Evolutionary conservation across 306 rosid species (phyloP), one percentile per base, ranked within the genome.

Genomic region (Trichosanthes truncata): DNA sequence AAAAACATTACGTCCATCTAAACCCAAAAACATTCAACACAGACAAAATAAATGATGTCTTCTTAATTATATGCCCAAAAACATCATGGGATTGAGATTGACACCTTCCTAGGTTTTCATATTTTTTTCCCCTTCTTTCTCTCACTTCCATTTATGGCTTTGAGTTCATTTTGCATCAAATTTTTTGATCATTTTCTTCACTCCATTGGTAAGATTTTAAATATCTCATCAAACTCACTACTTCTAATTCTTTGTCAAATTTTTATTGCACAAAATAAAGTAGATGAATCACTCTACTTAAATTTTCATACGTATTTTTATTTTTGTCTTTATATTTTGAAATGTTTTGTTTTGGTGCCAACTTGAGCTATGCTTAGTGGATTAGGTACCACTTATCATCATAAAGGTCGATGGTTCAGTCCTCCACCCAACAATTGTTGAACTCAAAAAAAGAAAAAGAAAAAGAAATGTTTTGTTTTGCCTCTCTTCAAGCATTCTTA

Each of bases 21-120:
- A 66, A 36, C 43, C 48, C 48, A 66, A 66, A 68, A 36, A 40
- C 74, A 38, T 68, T 68, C 46, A n/a, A 68, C 74, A 17, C 15
- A 38, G 74, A 68, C 74, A 68, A 68, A 68, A 68, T 68, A 38
- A 68, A 68, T 40, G 74, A 68, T 68, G 74, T 38, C 13, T 36
- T 66, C 49, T 66, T 12, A 31, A 63, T 63, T 63, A 63, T 31
- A 29, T 63, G 23, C n/a, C 71, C 12, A 63, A 63, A 63, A 63
- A 33, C 71, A 63, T 31, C 71, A 63, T 63, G 71, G 29, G 74
- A 68, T 40, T 68, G 74, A 68, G 74, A 68, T 40, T 40, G 29
- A 68, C 72, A 65, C 72, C 46, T 68, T 68, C 74, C 31, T 18
- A 40, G 49, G 74, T 40, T 40, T 68, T 68, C 52, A 18, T 66